phyloP scores from a whole-genome alignment of 202 grass and related monocot genomes.

The Elaeis oleifera region DNA sequence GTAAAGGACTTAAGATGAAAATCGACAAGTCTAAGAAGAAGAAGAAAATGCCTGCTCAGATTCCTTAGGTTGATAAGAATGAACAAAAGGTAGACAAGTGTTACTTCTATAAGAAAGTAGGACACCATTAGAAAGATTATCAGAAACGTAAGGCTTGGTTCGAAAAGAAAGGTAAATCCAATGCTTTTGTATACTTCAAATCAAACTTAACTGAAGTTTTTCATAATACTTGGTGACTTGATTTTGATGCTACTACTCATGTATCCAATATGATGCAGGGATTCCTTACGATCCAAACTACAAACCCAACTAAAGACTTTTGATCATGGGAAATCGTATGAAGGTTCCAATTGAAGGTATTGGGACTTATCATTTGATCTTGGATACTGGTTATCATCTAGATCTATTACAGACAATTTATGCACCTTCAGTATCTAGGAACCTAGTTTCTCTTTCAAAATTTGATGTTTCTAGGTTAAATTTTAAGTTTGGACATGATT shows the following conservation, averaged over 20 bases:
- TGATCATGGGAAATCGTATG: no score
- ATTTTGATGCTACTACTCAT: background rate
- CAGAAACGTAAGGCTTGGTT: background rate
- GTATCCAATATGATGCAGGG: background rate
- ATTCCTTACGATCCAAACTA: slow-evolving; percentile 5
- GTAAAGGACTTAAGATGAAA: slow-evolving; percentile 2
- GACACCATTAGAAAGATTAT: background rate
- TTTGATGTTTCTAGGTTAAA: no score
- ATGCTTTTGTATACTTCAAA: background rate
- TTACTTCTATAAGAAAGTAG: slow-evolving; percentile 5
- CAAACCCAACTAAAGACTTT: background rate
- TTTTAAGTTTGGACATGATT: no score
- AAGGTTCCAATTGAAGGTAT: no score
- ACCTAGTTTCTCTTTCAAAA: no score
- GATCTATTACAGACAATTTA: no score
- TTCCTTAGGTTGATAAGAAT: background rate
- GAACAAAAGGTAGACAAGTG: slow-evolving; percentile 2
- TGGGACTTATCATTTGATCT: no score
- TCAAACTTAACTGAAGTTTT: slow-evolving; percentile 7
- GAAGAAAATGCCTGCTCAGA: background rate
- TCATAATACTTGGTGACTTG: slow-evolving; percentile 20
- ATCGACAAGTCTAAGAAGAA: slow-evolving; percentile 18
- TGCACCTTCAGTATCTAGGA: no score
- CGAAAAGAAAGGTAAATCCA: background rate
- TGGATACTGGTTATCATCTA: no score